A percentile compares a stretch with the other conserved stretches of the same genome.
Conservation (phyloP, 2,329 filamentous ascomycete genomes). For the Aspergillus awamori region DNA sequence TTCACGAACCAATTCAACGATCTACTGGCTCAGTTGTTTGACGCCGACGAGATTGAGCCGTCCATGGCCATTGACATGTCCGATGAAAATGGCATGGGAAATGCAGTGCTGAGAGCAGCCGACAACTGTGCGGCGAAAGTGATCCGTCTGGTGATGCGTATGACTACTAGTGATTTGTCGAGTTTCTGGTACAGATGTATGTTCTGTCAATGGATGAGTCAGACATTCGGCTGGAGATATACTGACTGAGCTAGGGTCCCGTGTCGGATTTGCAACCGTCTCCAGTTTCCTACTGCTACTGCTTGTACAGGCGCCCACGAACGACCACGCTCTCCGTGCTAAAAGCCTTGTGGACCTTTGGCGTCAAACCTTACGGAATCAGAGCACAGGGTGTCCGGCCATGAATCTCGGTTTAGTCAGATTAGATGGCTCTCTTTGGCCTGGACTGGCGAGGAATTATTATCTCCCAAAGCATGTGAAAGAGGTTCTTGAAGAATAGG, state of each 20-base stretch:
- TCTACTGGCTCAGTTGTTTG: conserved; percentile 28
- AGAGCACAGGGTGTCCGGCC: conserved; percentile 33
- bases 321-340: conserved; percentile 29
- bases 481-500: conserved; percentile 15
- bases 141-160: conserved; percentile 31
- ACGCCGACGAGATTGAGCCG: conserved; percentile 24
- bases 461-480: conserved; percentile 31
- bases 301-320: conserved; percentile 35
- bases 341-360: conserved; percentile 35
- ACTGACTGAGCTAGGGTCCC: conserved; percentile 30
- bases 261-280: conserved; percentile 38
- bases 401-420: conserved; percentile 35
- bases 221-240: neutral
- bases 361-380: conserved; percentile 32
- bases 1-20: conserved; percentile 24
- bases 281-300: conserved; percentile 39
- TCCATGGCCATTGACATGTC: conserved; percentile 29
- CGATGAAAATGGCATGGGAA: conserved; percentile 29
- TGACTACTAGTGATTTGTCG: conserved; percentile 33
- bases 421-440: conserved; percentile 36
- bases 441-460: conserved; percentile 29
- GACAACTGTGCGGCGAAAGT: conserved; percentile 37
- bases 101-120: conserved; percentile 32
- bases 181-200: conserved; percentile 40
- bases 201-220: conserved; percentile 8